A percentile compares a stretch with the other conserved stretches of the same genome.
Evolutionary conservation across 176 grass and related monocot genomes (phyloP).

Genomic region (Carex littledalei): DNA sequence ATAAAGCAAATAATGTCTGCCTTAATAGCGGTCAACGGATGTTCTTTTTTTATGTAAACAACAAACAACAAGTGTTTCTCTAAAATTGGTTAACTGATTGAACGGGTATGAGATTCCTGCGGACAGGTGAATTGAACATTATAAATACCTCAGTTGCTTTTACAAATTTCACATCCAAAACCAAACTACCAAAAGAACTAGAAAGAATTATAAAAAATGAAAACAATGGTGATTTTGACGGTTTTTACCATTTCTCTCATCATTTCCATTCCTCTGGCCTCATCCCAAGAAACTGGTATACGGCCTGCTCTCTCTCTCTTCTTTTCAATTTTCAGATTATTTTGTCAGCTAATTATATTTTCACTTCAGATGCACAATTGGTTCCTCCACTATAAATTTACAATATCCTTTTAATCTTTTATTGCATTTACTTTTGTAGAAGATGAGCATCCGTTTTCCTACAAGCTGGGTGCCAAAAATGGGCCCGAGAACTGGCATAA

Average conservation of each 20-base stretch:
- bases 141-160: constrained; percentile 9
- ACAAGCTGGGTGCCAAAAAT: background rate
- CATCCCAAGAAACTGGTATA: constrained; percentile 23
- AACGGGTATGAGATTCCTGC: background rate
- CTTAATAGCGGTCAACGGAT: background rate
- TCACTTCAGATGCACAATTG: background rate
- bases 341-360: background rate
- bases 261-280: constrained; percentile 16
- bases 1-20: background rate
- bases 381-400: background rate
- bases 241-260: constrained; percentile 8
- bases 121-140: background rate
- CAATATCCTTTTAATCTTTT: no score
- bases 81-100: background rate
- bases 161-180: background rate
- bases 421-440: constrained; percentile 15
- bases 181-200: background rate
- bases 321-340: background rate
- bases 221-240: background rate
- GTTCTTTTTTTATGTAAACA: background rate
- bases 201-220: constrained; percentile 1
- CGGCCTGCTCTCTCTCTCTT: background rate
- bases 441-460: background rate
- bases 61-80: background rate
- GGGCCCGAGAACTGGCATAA: background rate